Conservation (phyloP, 306 rosid genomes). For the Betula pendula region DNA sequence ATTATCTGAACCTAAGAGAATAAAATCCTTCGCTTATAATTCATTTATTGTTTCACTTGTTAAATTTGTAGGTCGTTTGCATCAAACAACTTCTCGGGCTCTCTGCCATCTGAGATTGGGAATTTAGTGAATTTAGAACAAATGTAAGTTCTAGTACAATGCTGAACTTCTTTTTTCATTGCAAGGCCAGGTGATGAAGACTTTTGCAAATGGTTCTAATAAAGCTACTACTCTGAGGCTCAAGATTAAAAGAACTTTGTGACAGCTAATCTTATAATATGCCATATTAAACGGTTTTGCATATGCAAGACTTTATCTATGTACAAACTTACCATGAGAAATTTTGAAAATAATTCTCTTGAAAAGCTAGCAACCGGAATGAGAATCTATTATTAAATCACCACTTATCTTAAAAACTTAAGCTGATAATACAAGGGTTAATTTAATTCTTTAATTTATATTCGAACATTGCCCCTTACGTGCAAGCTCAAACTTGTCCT, state of each 20-base stretch:
- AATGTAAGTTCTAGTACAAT: constrained; percentile 44
- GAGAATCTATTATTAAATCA: background rate
- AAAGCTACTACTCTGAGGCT: background rate
- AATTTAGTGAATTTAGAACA: constrained; percentile 43
- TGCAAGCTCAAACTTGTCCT: no score
- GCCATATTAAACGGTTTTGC: background rate
- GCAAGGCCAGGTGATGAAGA: background rate
- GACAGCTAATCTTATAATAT: background rate
- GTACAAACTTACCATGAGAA: background rate
- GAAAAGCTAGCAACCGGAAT: background rate
- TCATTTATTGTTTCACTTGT: constrained; percentile 1
- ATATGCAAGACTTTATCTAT: background rate
- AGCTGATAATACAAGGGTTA: no score
- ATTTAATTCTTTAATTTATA: no score
- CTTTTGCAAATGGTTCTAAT: background rate
- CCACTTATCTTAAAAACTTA: no score
- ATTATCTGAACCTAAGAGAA: background rate
- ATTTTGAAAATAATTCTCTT: background rate
- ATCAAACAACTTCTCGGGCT: constrained; percentile 72
- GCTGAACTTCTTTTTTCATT: background rate
- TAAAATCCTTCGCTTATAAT: background rate
- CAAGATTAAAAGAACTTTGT: background rate
- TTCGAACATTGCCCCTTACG: no score
- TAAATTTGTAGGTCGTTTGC: constrained; percentile 42
- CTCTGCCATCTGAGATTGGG: constrained; percentile 80